Base-by-base conservation (phyloP, 345 rosid species). In the Citrus australasica region DNA sequence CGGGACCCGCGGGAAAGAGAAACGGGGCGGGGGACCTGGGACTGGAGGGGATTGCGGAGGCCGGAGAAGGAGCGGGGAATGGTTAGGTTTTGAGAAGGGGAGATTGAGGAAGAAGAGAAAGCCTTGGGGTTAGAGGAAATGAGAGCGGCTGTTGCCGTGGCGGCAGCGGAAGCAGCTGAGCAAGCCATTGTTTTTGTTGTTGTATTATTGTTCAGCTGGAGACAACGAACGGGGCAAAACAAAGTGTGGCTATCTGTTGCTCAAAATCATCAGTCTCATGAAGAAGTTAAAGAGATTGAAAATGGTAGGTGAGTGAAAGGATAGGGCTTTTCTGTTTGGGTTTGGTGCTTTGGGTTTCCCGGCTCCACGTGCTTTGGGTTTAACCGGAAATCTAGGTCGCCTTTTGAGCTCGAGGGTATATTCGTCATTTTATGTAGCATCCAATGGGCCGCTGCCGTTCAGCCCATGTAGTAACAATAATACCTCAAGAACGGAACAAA, bases 161-260 rank as follows among this genome's bases (percentile, higher is more conserved):
- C 61, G 71, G 90, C 67, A 27, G 95, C 71, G 21, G 97, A 80
- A 73, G 92, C 79, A 76, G 94, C 89, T 25, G 94, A 68, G 89
- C 90, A 88, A 62, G 98, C 95, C 98, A 92, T 93, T 66, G 28
- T 56, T 53, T 13, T 17, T 53, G 58, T 17, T 5, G 58, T 5
- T 53, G 22, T 53, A 4, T 6, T 17, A 0, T 16, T 53, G 3
- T 1, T 46, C 5, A 46, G 22, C 1, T 7, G 21, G 58, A 53
- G 58, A 17, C 58, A 17, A 53, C 58, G 22, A 53, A 53, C 22
- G 58, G 19, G 5, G 58, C 0, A 53, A 53, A 53, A 17, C 21
- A 53, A 53, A 16, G 21, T 17, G 58, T 19, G 58, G 58, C 55
- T 48, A 4, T 14, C 55, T 48, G 21, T 48, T 48, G 55, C 22